Conservation (phyloP, 148 eudicot genomes). For the Diospyros kaki region DNA sequence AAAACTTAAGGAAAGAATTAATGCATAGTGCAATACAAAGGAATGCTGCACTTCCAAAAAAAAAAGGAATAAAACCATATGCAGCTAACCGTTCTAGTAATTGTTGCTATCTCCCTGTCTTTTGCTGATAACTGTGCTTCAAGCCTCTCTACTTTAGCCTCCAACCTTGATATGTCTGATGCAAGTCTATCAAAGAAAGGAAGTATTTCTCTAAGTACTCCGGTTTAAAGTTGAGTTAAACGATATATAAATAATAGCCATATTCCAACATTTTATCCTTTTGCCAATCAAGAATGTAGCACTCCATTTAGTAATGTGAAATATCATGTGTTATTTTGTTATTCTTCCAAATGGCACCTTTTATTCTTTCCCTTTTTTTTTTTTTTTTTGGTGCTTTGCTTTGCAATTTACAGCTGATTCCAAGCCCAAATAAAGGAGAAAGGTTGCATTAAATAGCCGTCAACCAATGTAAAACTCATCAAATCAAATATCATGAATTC, state of each 20-base stretch:
- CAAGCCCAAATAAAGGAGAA: too few species aligned
- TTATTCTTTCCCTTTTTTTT: too few species aligned
- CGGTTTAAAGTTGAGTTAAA: not conserved
- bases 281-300: too few species aligned
- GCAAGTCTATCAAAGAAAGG: constrained; percentile 42
- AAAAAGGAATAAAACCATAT: not conserved
- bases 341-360: too few species aligned
- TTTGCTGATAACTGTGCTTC: constrained; percentile 73
- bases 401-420: too few species aligned
- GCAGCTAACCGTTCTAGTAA: constrained; percentile 76
- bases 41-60: not conserved
- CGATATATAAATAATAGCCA: not conserved
- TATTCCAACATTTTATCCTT: not conserved
- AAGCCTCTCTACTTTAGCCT: constrained; percentile 92
- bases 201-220: not conserved
- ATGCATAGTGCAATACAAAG: not conserved
- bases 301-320: too few species aligned
- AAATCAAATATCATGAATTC: too few species aligned
- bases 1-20: not conserved
- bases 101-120: constrained; percentile 95
- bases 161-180: constrained; percentile 94
- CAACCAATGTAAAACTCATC: too few species aligned
- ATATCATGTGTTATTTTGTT: too few species aligned
- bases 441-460: too few species aligned
- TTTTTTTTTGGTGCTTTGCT: too few species aligned